Percentiles rank a stretch among this genome's conserved stretches.
Evolutionary conservation across 2,329 filamentous ascomycete species (phyloP).

Genomic region (Karstenula rhodostoma): DNA sequence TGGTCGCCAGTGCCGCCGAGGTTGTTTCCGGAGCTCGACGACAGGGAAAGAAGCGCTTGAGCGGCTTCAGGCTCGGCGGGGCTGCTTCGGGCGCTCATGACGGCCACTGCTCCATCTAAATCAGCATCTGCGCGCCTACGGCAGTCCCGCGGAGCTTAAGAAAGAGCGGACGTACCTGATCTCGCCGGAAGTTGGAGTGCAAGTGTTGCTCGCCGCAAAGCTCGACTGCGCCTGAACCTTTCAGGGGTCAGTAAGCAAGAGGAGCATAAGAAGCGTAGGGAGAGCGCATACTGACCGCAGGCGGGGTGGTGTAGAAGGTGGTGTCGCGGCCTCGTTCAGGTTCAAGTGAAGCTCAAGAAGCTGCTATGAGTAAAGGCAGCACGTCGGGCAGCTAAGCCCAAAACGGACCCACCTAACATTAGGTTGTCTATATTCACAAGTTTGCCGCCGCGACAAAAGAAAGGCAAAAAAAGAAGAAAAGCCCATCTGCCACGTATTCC

Average conservation of each 20-base stretch:
- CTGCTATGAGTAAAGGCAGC: neutral
- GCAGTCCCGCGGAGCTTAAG: neutral
- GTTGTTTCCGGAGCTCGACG: too few relatives aligned
- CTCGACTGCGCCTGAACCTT: neutral
- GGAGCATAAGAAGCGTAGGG: neutral
- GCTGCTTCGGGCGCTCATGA: neutral
- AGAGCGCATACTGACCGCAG: neutral
- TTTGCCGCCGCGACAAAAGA: neutral
- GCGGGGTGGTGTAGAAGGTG: neutral
- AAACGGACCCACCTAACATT: neutral
- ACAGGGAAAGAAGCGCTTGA: too few relatives aligned
- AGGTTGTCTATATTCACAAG: neutral
- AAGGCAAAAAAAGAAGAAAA: neutral
- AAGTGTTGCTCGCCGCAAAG: neutral
- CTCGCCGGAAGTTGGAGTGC: neutral
- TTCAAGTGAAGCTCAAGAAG: neutral
- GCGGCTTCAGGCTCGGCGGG: neutral
- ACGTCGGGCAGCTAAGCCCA: neutral
- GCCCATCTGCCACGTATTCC: neutral
- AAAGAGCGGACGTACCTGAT: neutral
- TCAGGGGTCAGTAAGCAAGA: neutral
- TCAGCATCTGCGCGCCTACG: neutral
- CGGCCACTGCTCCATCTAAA: neutral
- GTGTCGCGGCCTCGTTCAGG: neutral
- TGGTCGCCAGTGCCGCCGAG: too few relatives aligned